These are phyloP conservation scores for Candida coleopterorum DNA, from an alignment of 805 yeast species.

Conservation along the genomic window DNA sequence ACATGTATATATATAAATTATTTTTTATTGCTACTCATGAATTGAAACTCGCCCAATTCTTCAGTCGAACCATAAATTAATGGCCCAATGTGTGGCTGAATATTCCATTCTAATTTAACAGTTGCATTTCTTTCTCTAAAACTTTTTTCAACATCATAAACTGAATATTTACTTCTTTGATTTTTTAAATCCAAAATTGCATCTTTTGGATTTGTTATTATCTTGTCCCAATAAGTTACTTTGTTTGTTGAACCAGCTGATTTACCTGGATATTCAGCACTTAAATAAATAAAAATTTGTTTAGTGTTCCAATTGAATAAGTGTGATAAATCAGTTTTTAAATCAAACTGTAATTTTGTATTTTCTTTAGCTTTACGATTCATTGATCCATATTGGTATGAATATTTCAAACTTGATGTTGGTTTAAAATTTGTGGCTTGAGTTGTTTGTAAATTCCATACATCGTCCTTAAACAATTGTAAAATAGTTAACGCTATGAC, in stretches of 20 bases:
- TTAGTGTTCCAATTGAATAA: conserved; percentile 96
- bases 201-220: conserved; percentile 53
- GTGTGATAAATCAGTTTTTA: conserved; percentile 67
- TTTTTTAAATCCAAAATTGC: conserved; percentile 53
- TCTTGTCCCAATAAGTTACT: conserved; percentile 89
- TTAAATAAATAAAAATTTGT: conserved; percentile 87
- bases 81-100: conserved; percentile 89
- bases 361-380: conserved; percentile 73
- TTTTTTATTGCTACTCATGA: conserved; percentile 18
- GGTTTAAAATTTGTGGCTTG: conserved; percentile 33
- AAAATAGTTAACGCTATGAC: conserved; percentile 45
- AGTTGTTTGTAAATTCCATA: conserved; percentile 37
- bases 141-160: conserved; percentile 75
- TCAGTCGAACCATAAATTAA: conserved; percentile 59
- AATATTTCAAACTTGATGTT: conserved; percentile 43
- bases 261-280: conserved; percentile 71
- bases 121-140: conserved; percentile 61
- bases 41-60: conserved; percentile 22
- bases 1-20: conserved; percentile 1
- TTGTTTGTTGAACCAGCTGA: conserved; percentile 46
- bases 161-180: conserved; percentile 68
- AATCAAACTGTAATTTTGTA: conserved; percentile 63
- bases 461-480: conserved; percentile 46
- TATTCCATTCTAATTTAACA: conserved; percentile 78
- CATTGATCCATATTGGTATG: conserved; percentile 63